Evolutionary conservation across 2,329 filamentous ascomycete genomes (phyloP).

Genomic region (Coniella lustricola): DNA sequence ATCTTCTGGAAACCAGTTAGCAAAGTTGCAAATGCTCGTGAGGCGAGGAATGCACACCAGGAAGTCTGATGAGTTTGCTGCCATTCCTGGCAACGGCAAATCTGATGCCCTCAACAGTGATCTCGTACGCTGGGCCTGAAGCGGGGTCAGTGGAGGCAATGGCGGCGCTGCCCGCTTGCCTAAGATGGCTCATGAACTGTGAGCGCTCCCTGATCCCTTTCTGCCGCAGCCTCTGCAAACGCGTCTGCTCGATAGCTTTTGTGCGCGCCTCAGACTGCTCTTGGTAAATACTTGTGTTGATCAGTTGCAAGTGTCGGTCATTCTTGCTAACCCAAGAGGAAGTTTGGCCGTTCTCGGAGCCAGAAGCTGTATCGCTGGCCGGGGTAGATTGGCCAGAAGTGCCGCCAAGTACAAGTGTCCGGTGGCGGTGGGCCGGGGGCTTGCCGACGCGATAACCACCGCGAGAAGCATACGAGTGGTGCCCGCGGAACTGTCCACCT

Average conservation of each 20-base stretch:
- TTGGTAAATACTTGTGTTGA: slow-evolving; percentile 72
- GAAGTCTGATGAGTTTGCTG: slow-evolving; percentile 70
- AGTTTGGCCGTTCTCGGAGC: slow-evolving; percentile 22
- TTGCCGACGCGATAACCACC: slow-evolving; percentile 31
- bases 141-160: slow-evolving; percentile 23
- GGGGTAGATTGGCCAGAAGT: slow-evolving; percentile 23
- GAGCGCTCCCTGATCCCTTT: slow-evolving; percentile 52
- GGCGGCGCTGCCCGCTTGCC: slow-evolving; percentile 25
- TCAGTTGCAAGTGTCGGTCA: slow-evolving; percentile 73
- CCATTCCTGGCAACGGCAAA: slow-evolving; percentile 71
- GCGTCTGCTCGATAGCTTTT: slow-evolving; percentile 65
- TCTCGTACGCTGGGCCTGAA: slow-evolving; percentile 45
- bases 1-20: slow-evolving; percentile 42
- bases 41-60: slow-evolving; percentile 42
- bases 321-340: slow-evolving; percentile 61
- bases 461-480: slow-evolving; percentile 24
- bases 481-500: slow-evolving; percentile 18
- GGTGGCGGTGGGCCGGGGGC: slow-evolving; percentile 34
- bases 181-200: slow-evolving; percentile 44
- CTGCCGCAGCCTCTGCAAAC: slow-evolving; percentile 47
- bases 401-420: slow-evolving; percentile 59
- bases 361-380: slow-evolving; percentile 22
- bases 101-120: slow-evolving; percentile 63
- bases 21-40: background rate
- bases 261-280: slow-evolving; percentile 62